Percentiles rank a stretch among this genome's conserved stretches.
phyloP scores from a whole-genome alignment of 2,329 filamentous ascomycete genomes.

The Fusarium camptoceras region DNA sequence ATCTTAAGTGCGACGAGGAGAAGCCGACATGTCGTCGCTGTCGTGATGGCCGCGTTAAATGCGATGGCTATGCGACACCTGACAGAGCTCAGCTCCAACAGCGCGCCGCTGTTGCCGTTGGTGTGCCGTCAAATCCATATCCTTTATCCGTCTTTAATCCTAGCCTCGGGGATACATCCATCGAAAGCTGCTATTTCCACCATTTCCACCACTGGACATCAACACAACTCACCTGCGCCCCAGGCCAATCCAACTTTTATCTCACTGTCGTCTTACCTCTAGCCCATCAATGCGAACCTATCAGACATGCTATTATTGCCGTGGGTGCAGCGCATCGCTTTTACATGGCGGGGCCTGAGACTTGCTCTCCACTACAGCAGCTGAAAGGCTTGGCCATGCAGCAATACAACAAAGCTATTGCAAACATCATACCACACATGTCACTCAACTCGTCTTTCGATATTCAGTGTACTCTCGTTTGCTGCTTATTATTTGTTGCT shows the following conservation, averaged over 20 bases:
- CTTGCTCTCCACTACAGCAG: constrained; percentile 28
- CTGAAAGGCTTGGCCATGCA: constrained; percentile 35
- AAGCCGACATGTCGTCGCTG: constrained; percentile 42
- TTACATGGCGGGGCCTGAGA: constrained; percentile 29
- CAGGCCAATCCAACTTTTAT: constrained; percentile 29
- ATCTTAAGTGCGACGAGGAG: constrained; percentile 46
- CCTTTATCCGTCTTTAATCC: constrained; percentile 10
- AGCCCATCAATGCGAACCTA: constrained; percentile 28
- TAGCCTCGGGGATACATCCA: constrained; percentile 8
- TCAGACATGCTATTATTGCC: constrained; percentile 26
- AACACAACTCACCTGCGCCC: constrained; percentile 21
- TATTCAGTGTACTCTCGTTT: constrained; percentile 35
- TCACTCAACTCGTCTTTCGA: constrained; percentile 15
- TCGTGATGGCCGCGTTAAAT: constrained; percentile 27
- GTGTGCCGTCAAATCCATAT: neutral
- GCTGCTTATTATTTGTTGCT: constrained; percentile 41
- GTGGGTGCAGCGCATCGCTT: constrained; percentile 36
- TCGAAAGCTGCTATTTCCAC: constrained; percentile 34
- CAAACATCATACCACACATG: constrained; percentile 34
- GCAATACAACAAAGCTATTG: constrained; percentile 41
- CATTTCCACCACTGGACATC: constrained; percentile 40
- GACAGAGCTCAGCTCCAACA: constrained; percentile 11
- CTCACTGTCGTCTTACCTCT: constrained; percentile 26
- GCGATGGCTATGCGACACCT: constrained; percentile 38
- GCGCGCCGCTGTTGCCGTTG: neutral